phyloP scores from a whole-genome alignment of 164 flowering plant genomes.

The Piper longum region DNA sequence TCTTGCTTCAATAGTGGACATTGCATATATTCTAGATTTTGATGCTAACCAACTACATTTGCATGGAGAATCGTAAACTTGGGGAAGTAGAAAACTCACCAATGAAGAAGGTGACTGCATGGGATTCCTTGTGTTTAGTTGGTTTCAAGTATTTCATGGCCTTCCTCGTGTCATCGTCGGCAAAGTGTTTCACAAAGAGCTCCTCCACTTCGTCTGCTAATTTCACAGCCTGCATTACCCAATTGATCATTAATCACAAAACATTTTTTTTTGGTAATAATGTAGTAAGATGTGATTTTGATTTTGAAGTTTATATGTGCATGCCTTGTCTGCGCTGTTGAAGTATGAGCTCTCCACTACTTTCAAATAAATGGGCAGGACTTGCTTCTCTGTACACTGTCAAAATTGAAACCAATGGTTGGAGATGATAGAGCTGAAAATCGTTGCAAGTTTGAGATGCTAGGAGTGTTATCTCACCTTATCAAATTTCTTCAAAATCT shows the following conservation, averaged over 20 bases:
- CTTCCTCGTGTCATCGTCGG: constrained; percentile 55
- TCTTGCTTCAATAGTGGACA: no score
- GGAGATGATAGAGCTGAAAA: no score
- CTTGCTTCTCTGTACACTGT: constrained; percentile 79
- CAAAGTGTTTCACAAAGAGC: constrained; percentile 57
- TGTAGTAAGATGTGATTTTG: no score
- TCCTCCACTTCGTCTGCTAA: constrained; percentile 85
- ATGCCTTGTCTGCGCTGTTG: constrained; percentile 87
- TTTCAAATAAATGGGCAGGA: constrained; percentile 70
- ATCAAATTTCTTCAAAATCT: constrained; percentile 93
- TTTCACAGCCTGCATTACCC: constrained; percentile 44
- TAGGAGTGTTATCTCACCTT: constrained; percentile 36
- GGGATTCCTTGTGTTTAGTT: constrained; percentile 70
- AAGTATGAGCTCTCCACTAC: constrained; percentile 93
- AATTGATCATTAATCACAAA: background rate
- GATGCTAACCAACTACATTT: no score
- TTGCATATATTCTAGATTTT: no score
- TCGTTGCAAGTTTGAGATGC: background rate
- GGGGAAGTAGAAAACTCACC: constrained; percentile 22
- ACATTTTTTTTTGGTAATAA: no score
- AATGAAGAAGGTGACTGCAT: constrained; percentile 75
- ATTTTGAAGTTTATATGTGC: no score
- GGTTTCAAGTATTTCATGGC: constrained; percentile 91
- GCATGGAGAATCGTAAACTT: background rate
- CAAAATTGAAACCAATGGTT: background rate